Conservation (phyloP, 176 grass and related monocot genomes). For the Musa beccarii region DNA sequence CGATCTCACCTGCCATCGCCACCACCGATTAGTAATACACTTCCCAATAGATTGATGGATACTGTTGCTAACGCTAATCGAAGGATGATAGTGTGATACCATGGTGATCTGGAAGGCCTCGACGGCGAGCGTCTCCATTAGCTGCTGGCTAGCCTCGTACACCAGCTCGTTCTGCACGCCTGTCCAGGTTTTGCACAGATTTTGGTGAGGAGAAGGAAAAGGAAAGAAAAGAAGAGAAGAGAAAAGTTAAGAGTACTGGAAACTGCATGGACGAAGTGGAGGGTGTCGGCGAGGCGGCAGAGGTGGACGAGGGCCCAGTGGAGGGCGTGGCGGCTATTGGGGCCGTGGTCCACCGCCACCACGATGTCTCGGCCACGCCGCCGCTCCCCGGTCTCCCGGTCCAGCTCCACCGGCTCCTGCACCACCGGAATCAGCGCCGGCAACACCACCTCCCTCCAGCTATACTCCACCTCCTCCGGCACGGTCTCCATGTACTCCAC, state of each 20-base stretch:
- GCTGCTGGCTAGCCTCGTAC: slow-evolving; percentile 45
- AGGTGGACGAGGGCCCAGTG: slow-evolving; percentile 74
- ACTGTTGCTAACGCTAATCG: no score
- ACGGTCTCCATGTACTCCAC: slow-evolving; percentile 41
- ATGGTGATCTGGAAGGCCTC: slow-evolving; percentile 57
- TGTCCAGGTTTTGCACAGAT: slow-evolving; percentile 12
- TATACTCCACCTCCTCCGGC: slow-evolving; percentile 68
- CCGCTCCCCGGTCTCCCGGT: slow-evolving; percentile 69
- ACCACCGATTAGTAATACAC: background rate
- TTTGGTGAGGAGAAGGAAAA: background rate
- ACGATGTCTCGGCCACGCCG: slow-evolving; percentile 68
- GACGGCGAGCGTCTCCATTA: slow-evolving; percentile 57
- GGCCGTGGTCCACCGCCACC: slow-evolving; percentile 76
- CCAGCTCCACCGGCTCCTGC: slow-evolving; percentile 44
- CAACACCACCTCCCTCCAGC: slow-evolving; percentile 76
- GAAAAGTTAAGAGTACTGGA: slow-evolving; percentile 27
- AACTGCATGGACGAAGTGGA: slow-evolving; percentile 76
- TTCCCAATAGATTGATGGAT: no score
- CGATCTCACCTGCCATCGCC: slow-evolving; percentile 48
- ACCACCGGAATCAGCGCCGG: slow-evolving; percentile 63
- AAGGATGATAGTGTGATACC: slow-evolving; percentile 18
- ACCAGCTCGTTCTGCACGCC: slow-evolving; percentile 69
- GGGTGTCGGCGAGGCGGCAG: slow-evolving; percentile 68
- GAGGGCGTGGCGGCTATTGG: slow-evolving; percentile 81
- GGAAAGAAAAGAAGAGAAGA: background rate